Evolutionary conservation across 2,329 filamentous ascomycete genomes (phyloP), one percentile per base, ranked within the genome.

Genomic region (Penicillium sp.): DNA sequence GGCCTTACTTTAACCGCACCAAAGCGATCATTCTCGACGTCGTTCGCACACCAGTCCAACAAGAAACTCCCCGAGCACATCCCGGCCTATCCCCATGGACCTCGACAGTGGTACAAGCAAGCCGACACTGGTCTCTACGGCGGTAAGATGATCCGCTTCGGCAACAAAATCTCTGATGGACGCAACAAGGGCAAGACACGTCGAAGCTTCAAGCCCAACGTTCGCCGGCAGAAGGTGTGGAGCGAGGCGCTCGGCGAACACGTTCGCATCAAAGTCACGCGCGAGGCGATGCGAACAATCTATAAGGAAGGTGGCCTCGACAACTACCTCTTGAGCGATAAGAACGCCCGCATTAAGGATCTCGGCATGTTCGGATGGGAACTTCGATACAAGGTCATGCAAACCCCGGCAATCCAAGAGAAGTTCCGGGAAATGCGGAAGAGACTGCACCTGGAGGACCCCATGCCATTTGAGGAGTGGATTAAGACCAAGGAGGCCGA

Each of bases 361-460:
- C 77, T 98, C 49, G 93, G 93, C 4, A 83, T 92, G 45, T 86
- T 86, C 57, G 93, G 93, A 6, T 98, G 93, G 93, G 82, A 85
- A 61, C 74, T 98, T 64, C 78, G 93, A 57, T 96, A 90, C 88
- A 81, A 88, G 54, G 77, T 98, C 53, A 89, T 96, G 85, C 88
- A 92, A 74, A 90, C 84, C 4, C 74, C 77, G 1, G 72, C 74
- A 18, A 80, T 95, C 44, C 82, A 84, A 67, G 78, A 80, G 58
- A 76, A 81, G 57, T 88, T 90, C 65, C 78, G 79, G 37, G 67
- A 73, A 43, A 78, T 95, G 74, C 77, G 89, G 53, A 72, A 76
- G 50, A 74, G 74, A 18, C 68, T 93, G 43, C 88, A 89, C 0
- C 65, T 95, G 50, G 78, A 80, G 4, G 74, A 78, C 23, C 72